Evolutionary conservation across 2,329 filamentous ascomycete genomes (phyloP).

Genomic region (Fusarium incarnatum): DNA sequence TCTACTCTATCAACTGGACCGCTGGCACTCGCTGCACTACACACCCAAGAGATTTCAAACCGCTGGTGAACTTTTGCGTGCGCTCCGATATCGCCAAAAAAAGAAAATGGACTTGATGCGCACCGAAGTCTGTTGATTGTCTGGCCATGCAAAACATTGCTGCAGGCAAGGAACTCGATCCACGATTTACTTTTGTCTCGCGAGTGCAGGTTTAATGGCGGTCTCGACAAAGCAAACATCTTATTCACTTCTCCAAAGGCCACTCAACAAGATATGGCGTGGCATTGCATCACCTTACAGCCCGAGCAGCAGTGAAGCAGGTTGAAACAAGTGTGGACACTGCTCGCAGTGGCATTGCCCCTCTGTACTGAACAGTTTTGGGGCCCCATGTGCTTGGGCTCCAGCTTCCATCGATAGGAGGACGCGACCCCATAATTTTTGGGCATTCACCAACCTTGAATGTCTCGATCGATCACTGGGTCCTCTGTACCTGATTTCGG

Average conservation of each 20-base stretch:
- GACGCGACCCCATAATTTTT: constrained; percentile 36
- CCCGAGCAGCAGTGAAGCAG: constrained; percentile 23
- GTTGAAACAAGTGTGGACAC: constrained; percentile 45
- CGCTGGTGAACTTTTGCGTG: constrained; percentile 6
- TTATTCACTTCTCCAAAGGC: constrained; percentile 12
- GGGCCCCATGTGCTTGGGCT: constrained; percentile 34
- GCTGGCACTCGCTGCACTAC: neutral
- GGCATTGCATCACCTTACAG: constrained; percentile 37
- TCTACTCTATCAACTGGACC: neutral
- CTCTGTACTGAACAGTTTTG: constrained; percentile 16
- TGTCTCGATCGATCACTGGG: constrained; percentile 42
- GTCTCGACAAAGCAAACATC: constrained; percentile 26
- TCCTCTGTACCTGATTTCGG: constrained; percentile 36
- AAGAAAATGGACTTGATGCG: constrained; percentile 1
- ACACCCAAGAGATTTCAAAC: constrained; percentile 1
- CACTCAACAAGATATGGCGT: constrained; percentile 27
- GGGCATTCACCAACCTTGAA: constrained; percentile 43
- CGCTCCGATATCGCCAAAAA: constrained; percentile 4
- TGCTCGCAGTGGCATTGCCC: constrained; percentile 28
- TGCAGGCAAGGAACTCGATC: constrained; percentile 1
- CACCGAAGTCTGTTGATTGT: constrained; percentile 8
- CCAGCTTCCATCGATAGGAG: constrained; percentile 31
- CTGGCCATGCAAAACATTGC: constrained; percentile 3
- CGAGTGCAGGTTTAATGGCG: constrained; percentile 2
- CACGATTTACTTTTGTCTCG: constrained; percentile 6